phyloP scores from a whole-genome alignment of 345 rosid species.

The Jatropha curcas region DNA sequence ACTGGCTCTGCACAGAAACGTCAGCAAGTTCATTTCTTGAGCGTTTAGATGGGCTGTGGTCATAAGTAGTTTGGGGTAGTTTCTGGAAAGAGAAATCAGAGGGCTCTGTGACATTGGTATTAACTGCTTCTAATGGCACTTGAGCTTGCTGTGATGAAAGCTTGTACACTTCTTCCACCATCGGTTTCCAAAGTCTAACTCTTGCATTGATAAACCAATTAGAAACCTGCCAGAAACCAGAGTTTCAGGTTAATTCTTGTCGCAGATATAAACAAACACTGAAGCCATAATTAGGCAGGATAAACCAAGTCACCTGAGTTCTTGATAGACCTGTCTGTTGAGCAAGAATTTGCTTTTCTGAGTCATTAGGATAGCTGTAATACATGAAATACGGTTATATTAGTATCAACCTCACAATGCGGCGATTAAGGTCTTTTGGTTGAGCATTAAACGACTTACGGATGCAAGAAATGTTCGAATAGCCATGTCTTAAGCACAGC shows the following conservation, averaged over 20 bases:
- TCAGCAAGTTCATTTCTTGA: slow-evolving; percentile 6
- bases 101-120: neutral
- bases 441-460: slow-evolving; percentile 19
- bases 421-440: neutral
- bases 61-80: neutral
- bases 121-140: slow-evolving; percentile 8
- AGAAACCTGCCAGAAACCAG: slow-evolving; percentile 23
- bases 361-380: slow-evolving; percentile 30
- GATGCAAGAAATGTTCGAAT: slow-evolving; percentile 35
- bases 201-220: slow-evolving; percentile 40
- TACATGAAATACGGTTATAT: neutral
- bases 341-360: slow-evolving; percentile 30
- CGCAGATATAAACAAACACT: neutral
- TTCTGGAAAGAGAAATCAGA: slow-evolving; percentile 8
- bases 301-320: slow-evolving; percentile 29
- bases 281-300: neutral
- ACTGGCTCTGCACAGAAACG: neutral
- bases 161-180: slow-evolving; percentile 38
- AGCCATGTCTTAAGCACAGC: slow-evolving; percentile 31
- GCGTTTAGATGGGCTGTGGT: slow-evolving; percentile 25
- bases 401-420: neutral
- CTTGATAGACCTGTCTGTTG: slow-evolving; percentile 33
- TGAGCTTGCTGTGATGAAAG: slow-evolving; percentile 25
- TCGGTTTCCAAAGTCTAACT: slow-evolving; percentile 38
- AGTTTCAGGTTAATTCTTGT: neutral